Evolutionary conservation across 805 yeast genomes (phyloP), one percentile per base, ranked within the genome.

Genomic region (Scheffersomyces amazonensis): DNA sequence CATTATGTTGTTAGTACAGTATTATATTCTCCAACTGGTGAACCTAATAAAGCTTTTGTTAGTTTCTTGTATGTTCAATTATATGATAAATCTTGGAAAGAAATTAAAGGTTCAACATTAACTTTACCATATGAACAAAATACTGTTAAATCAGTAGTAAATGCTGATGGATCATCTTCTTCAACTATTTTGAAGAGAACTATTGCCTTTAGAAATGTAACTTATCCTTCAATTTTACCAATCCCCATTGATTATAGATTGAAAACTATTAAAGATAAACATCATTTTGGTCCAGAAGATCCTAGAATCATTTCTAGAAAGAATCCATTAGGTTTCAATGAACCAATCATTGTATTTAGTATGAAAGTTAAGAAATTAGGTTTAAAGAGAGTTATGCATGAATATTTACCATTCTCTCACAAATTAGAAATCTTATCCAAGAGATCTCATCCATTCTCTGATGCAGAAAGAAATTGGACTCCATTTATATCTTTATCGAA

Each of bases 391-490:
- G 52, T 62, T 9, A 62, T 64, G 60, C 62, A 53, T 39, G 37
- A 57, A 34, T 41, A 56, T 18, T 58, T 56, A 54, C 68, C 69
- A 15, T 32, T 50, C 10, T 61, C 59, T 38, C 48, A 39, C 16
- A 54, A 43, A 34, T 47, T 50, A 1, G 31, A 41, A 16, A 60
- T 60, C 27, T 44, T 63, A 18, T 42, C 51, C 25, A 42, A 52
- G 31, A 39, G 41, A 17, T 44, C 30, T 9, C 42, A 31, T 21
- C 39, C 22, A 12, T 37, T 35, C 30, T 34, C 37, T 10, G 24
- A 34, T 30, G 34, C 37, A 24, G 46, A 64, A 40, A 68, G 68
- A 41, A 68, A 68, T 46, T 68, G 74, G 74, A 62, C 70, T 11
- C 74, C 74, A 0, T 46, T 68, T 40, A 41, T 64, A 3, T 60